Evolutionary conservation across 2,329 filamentous ascomycete species (phyloP).

Genomic region (Neonectria sp.): DNA sequence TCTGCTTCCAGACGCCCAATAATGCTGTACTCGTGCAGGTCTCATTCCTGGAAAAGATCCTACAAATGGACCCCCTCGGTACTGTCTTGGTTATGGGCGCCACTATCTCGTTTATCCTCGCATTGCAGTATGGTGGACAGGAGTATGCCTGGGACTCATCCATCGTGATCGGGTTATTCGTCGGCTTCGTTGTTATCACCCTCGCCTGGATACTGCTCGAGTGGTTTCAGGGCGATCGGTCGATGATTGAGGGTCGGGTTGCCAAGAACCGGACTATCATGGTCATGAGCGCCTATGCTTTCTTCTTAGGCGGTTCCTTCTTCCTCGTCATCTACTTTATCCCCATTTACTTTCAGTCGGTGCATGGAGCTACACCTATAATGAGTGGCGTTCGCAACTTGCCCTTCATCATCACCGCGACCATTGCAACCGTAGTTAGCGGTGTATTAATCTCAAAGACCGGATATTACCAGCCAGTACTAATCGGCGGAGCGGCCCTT

Average conservation of each 20-base stretch:
- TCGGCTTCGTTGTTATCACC: background rate
- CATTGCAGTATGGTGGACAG: constrained; percentile 13
- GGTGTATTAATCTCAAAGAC: constrained; percentile 42
- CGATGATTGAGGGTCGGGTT: constrained; percentile 58
- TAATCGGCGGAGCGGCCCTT: constrained; percentile 51
- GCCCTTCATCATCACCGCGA: constrained; percentile 40
- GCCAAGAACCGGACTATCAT: constrained; percentile 56
- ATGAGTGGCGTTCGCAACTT: constrained; percentile 43
- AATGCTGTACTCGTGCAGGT: background rate
- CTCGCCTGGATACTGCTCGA: background rate
- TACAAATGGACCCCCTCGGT: constrained; percentile 13
- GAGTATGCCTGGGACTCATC: background rate
- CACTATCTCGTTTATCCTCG: constrained; percentile 2
- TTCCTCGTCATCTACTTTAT: constrained; percentile 57
- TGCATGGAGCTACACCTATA: constrained; percentile 49
- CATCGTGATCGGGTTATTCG: background rate
- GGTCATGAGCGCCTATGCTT: background rate
- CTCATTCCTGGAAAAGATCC: constrained; percentile 2
- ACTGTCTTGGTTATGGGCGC: background rate
- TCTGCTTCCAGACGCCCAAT: constrained; percentile 3
- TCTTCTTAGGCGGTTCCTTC: constrained; percentile 46
- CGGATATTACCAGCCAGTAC: constrained; percentile 57
- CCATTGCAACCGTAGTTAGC: constrained; percentile 38
- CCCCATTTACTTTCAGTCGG: constrained; percentile 65
- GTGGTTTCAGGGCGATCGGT: constrained; percentile 30